Base-by-base conservation (phyloP, 805 yeast genomes). In the Scheffersomyces spartinae region DNA sequence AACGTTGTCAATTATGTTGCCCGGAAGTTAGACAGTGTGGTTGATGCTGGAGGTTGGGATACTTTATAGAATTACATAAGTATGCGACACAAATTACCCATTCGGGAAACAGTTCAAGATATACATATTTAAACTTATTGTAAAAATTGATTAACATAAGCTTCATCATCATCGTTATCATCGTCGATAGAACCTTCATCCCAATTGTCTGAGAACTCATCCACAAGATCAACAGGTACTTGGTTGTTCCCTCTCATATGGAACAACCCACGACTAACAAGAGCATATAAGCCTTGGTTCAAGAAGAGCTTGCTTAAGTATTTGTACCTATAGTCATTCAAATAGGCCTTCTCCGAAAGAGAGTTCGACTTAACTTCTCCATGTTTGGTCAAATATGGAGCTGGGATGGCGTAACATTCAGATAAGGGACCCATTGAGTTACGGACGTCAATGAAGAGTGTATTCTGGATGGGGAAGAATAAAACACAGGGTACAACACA, bases 11-110 rank as follows among this genome's bases (percentile, higher is more conserved):
- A 82, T 38, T 61, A 65, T 23, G 74, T 86, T 17, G 85, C 84
- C 1, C 62, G 97, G 34, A 74, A 74, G 36, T 62, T 88, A 9
- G 97, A 88, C 39, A 72, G 77, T 20, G 69, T 68, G 6, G 52
- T 77, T 17, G 97, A 88, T 48, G 71, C 78, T 19, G 98, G 98
- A 6, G 98, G 98, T 0, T 88, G 98, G 98, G 91, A 80, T 39
- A 81, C 91, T 2, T 55, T 80, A 33, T 83, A 55, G 47, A 22
- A 8, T 14, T 18, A 7, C 14, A 24, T 15, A 11, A 15, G 7
- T 15, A 18, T 17, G 17, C 18, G 20, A n/a, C n/a, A n/a, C n/a
- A n/a, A n/a, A n/a, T n/a, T n/a, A n/a, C n/a, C n/a, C n/a, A n/a
- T n/a, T n/a, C n/a, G n/a, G n/a, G n/a, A n/a, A n/a, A n/a, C n/a